Evolutionary conservation across 2,329 filamentous ascomycete genomes (phyloP), one percentile per base, ranked within the genome.

Genomic region (Pyricularia grisea): DNA sequence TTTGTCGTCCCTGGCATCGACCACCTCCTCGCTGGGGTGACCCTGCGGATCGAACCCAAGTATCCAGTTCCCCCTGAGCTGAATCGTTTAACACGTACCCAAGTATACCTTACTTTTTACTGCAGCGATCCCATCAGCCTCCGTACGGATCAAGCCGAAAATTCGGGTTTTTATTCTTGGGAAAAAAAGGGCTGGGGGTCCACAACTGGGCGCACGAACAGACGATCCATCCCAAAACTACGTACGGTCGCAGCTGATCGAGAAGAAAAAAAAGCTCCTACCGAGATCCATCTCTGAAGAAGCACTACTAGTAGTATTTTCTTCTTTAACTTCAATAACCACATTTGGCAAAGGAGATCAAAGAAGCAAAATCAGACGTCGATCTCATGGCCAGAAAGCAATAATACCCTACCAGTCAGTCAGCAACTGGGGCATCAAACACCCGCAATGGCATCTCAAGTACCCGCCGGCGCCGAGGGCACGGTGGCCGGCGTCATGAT

Each of bases 381-480:
- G 25, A 63, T 63, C 60, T 27, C 60, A 63, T 63, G 60, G 60
- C 25, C 14, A 6, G 0, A 17, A 63, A 27, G 11, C 14, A 11
- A 63, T 63, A 63, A 30, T 11, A 28, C 25, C 25, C 9, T 10
- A 30, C 20, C 14, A 12, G 58, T 61, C n/a, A 28, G 17, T 50
- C 42, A 50, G 42, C 60, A 63, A 28, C 14, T 17, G 60, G 25
- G 25, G 25, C 20, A 28, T 2, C 23, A 17, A 17, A 2, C 4
- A 25, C 7, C 66, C 7, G 55, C 36, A 30, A 73, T 73, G 72
- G 63, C 67, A n/a, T 66, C 64, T 14, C 72, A 73, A 55, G 65
- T 73, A 23, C 72, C 72, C 27, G 58, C 68, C n/a, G 72, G 71
- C 12, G 69, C 72, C 17, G 71, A 72, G 10, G 71, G 70, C 11